Evolutionary conservation across 192 early-diverging fungal species (phyloP).

Genomic region (Dimargaris verticillata): DNA sequence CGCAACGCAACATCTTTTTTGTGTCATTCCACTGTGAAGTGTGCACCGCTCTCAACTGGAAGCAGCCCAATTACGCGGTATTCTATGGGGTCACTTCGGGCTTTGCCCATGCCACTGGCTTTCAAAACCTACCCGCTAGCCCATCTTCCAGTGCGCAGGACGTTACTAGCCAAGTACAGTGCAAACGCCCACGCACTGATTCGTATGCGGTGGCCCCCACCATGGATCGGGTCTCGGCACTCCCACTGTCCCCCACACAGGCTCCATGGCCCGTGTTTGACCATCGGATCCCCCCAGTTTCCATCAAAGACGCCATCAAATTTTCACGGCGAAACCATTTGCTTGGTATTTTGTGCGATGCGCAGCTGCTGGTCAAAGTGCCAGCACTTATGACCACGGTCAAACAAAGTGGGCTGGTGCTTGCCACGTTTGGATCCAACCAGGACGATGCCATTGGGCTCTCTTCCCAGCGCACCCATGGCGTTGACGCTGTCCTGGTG

Average conservation of each 20-base stretch:
- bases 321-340: slow-evolving; percentile 87
- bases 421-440: slow-evolving; percentile 74
- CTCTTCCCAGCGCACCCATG: slow-evolving; percentile 56
- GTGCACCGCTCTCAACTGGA: slow-evolving; percentile 94
- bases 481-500: slow-evolving; percentile 82
- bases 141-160: slow-evolving; percentile 17
- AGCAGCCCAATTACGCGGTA: slow-evolving; percentile 95
- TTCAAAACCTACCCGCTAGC: slow-evolving; percentile 12
- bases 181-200: slow-evolving; percentile 11
- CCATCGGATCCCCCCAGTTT: slow-evolving; percentile 16
- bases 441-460: slow-evolving; percentile 49
- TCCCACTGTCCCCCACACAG: background rate
- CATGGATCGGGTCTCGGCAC: background rate
- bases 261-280: slow-evolving; percentile 17
- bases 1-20: slow-evolving; percentile 57
- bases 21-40: slow-evolving; percentile 80
- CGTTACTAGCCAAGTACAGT: slow-evolving; percentile 16
- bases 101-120: slow-evolving; percentile 25
- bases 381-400: slow-evolving; percentile 80
- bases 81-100: slow-evolving; percentile 84
- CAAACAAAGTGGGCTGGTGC: slow-evolving; percentile 81
- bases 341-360: slow-evolving; percentile 81
- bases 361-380: slow-evolving; percentile 78
- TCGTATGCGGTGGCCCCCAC: background rate
- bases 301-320: slow-evolving; percentile 86